These are phyloP conservation scores for Xylaria sp. DNA, from an alignment of 2,329 filamentous ascomycete genomes.

Conservation along the genomic window DNA sequence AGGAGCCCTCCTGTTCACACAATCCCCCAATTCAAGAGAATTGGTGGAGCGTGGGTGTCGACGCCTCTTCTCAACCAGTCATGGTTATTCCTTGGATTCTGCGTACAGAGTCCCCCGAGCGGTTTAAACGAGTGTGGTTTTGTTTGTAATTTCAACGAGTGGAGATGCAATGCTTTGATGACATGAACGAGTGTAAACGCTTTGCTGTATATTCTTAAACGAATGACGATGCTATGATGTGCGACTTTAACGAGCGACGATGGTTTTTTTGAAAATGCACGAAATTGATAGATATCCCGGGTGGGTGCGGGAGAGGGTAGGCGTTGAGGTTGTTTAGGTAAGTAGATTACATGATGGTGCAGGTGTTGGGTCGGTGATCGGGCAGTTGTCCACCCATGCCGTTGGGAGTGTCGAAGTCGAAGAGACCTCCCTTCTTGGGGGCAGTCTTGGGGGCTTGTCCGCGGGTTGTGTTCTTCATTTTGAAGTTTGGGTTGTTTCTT, in stretches of 20 bases:
- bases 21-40: not conserved
- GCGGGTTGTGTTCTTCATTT: slow-evolving; percentile 28
- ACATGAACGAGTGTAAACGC: not conserved
- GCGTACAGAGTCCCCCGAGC: not conserved
- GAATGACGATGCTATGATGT: not conserved
- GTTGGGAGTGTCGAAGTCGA: slow-evolving; percentile 21
- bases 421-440: slow-evolving; percentile 30
- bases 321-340: not conserved
- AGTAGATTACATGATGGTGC: slow-evolving; percentile 23
- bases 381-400: slow-evolving; percentile 16
- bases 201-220: not conserved
- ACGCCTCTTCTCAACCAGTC: not conserved
- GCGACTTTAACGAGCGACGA: not conserved
- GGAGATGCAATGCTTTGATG: not conserved
- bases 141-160: not conserved
- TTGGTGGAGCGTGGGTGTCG: not conserved
- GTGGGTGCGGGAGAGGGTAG: not conserved
- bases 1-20: not conserved
- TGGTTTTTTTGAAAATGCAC: not conserved
- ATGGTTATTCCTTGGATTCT: not conserved
- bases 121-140: not conserved
- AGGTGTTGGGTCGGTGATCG: not conserved
- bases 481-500: not conserved
- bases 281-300: not conserved
- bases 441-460: slow-evolving; percentile 19